Percentiles rank a stretch among this genome's conserved stretches.
Evolutionary conservation across 306 rosid genomes (phyloP).

Genomic region (Bauhinia variegata): DNA sequence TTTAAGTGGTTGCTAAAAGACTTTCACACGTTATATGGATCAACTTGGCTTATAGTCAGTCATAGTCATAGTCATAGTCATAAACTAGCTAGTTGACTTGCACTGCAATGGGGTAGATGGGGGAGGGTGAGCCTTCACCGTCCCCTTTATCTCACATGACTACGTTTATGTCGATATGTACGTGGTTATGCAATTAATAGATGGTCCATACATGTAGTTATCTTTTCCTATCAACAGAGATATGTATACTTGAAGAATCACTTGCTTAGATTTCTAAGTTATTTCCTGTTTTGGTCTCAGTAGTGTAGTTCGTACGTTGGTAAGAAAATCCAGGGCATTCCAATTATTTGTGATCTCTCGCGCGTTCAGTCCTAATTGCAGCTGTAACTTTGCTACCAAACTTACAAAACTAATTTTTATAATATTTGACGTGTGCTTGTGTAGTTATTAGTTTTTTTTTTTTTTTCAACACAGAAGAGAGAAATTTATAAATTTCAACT

Average conservation of each 20-base stretch:
- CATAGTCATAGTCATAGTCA: no score
- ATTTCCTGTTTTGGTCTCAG: slow-evolving; percentile 31
- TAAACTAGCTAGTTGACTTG: slow-evolving; percentile 50
- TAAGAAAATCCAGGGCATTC: slow-evolving; percentile 1
- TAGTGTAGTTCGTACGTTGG: no score
- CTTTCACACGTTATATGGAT: slow-evolving; percentile 10
- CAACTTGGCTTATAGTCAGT: slow-evolving; percentile 35
- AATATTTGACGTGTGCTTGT: no score
- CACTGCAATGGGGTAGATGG: slow-evolving; percentile 26
- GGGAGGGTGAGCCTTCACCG: slow-evolving; percentile 30
- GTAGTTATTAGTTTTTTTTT: no score
- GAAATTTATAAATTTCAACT: no score
- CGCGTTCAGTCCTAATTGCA: background rate
- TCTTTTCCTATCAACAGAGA: no score
- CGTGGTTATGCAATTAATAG: slow-evolving; percentile 26
- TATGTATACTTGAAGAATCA: no score
- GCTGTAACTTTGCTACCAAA: slow-evolving; percentile 26
- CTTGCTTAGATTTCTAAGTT: slow-evolving; percentile 35
- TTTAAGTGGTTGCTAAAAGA: background rate
- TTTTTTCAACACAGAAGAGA: no score
- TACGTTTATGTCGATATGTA: no score
- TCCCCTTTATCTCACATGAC: no score
- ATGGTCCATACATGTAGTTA: no score
- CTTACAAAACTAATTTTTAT: no score
- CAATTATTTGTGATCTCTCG: background rate